Evolutionary conservation across 805 yeast species (phyloP).

Genomic region (Wickerhamomyces bisporus): DNA sequence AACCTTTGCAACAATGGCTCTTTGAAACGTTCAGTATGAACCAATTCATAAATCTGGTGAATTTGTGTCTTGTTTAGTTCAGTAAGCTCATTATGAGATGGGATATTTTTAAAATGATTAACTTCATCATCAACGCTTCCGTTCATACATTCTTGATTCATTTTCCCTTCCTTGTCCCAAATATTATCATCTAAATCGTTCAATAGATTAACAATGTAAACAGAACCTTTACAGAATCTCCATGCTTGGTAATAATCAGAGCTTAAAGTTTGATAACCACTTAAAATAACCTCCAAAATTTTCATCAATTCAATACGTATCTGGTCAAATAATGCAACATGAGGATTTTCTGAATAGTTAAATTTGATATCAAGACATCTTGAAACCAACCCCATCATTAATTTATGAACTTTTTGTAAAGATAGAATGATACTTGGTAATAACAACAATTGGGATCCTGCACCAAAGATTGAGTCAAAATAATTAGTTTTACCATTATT

Average conservation of each 20-base stretch:
- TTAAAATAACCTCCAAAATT: constrained; percentile 27
- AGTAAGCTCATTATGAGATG: neutral
- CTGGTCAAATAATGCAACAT: constrained; percentile 8
- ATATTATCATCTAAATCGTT: constrained; percentile 25
- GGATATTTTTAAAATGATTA: constrained; percentile 1
- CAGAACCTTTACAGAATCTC: constrained; percentile 51
- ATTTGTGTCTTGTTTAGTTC: neutral
- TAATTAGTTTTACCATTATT: constrained; percentile 21
- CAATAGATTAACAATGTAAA: constrained; percentile 33
- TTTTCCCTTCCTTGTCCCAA: constrained; percentile 19
- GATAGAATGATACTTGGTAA: constrained; percentile 16
- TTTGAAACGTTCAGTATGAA: constrained; percentile 12
- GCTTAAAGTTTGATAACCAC: constrained; percentile 39
- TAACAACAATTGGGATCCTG: constrained; percentile 19
- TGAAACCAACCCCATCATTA: constrained; percentile 13
- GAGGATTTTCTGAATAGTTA: constrained; percentile 11
- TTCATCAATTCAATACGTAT: constrained; percentile 20
- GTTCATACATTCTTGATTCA: constrained; percentile 17
- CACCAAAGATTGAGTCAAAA: constrained; percentile 22
- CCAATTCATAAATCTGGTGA: constrained; percentile 12
- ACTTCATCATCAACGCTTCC: constrained; percentile 2
- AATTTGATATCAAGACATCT: constrained; percentile 27
- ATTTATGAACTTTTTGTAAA: constrained; percentile 19
- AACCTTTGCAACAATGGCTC: constrained; percentile 5
- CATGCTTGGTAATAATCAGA: constrained; percentile 60